Evolutionary conservation across 768 basidiomycete genomes (phyloP), one percentile per base, ranked within the genome.

Genomic region (Amanita rubescens): DNA sequence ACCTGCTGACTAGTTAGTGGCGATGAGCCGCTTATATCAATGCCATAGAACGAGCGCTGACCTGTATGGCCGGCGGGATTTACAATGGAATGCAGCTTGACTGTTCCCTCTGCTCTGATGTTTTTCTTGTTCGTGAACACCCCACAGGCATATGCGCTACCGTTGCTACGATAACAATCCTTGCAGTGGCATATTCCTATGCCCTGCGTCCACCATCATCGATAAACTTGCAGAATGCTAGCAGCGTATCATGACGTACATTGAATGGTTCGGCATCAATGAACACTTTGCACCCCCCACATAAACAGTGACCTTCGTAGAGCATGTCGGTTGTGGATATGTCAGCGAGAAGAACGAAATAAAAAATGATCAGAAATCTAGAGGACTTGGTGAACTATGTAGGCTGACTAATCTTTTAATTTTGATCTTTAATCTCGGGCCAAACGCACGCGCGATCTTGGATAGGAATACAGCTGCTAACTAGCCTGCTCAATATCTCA

Each of bases 251-350:
- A 12, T 9, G 9, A 17, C 35, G 10, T 50, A 50, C 49, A 4
- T 41, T 50, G 11, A 25, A 5, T 15, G 50, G 50, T 25, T 51
- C 50, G 17, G 25, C 50, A 22, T 51, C 50, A 20, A 51, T 22
- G 9, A 34, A 1, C 7, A 51, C 22, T n/a, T 51, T 43, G 27
- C 27, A 51, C 14, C 50, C 50, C 14, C 41, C 32, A 24, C 50
- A 51, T 17, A 51, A 43, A 17, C 50, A 51, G 14, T 41, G n/a
- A 42, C 50, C 50, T 42, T 51, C 39, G 50, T 50, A 48, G 7
- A 20, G 34, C 47, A 35, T 35, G 33, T 30, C 8, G 27, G 27
- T 3, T 30, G 27, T 30, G 27, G 27, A 30, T 30, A 30, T n/a
- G n/a, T n/a, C n/a, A n/a, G n/a, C n/a, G n/a, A n/a, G n/a, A n/a